Percentiles rank a stretch among this genome's conserved stretches.
Evolutionary conservation across 2,329 filamentous ascomycete species (phyloP).

Genomic region (Neopestalotiopsis sp.): DNA sequence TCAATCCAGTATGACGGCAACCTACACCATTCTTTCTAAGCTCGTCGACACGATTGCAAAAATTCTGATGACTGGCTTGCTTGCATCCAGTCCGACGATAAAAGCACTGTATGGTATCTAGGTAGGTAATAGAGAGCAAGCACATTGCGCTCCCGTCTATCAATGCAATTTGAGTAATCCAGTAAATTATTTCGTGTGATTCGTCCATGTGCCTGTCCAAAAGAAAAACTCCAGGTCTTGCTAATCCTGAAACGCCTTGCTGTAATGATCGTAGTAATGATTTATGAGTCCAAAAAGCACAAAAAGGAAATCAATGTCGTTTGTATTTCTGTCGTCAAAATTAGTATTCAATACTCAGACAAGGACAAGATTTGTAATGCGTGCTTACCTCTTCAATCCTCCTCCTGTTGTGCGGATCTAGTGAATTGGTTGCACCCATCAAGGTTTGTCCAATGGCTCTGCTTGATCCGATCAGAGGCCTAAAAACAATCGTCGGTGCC

Average conservation of each 20-base stretch:
- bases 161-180: conserved; percentile 7
- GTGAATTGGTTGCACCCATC: conserved; percentile 87
- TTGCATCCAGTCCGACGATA: conserved; percentile 6
- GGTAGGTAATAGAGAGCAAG: background rate
- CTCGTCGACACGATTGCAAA: background rate
- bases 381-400: conserved; percentile 88
- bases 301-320: conserved; percentile 37
- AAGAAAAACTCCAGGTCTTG: conserved; percentile 4
- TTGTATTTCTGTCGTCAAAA: conserved; percentile 51
- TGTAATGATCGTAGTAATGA: conserved; percentile 11
- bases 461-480: conserved; percentile 87
- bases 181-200: background rate
- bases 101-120: background rate
- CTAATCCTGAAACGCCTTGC: background rate
- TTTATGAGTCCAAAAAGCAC: background rate
- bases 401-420: conserved; percentile 82
- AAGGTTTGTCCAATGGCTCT: conserved; percentile 89
- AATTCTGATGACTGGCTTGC: background rate
- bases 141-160: background rate
- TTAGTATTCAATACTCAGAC: conserved; percentile 18
- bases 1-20: background rate
- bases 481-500: conserved; percentile 90
- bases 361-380: background rate
- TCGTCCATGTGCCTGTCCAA: conserved; percentile 1
- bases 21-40: background rate